Base-by-base conservation (phyloP, 805 yeast genomes). In the Candida rishiriensis region DNA sequence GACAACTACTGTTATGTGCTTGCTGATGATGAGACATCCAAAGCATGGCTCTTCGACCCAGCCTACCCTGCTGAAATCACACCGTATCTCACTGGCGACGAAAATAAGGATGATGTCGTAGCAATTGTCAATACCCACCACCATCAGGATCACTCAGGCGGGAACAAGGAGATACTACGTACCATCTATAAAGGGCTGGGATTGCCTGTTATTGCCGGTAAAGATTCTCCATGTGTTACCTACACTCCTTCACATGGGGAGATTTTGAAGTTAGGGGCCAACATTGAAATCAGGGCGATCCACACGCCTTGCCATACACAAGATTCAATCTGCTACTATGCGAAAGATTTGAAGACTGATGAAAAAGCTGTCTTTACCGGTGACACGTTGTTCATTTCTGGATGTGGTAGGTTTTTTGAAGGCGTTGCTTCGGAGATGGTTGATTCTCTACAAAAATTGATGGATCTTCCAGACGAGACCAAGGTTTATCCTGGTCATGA, bases 271-370 rank as follows among this genome's bases (percentile, higher is more conserved):
- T 66, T 89, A 46, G 96, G 97, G 3, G 68, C 72, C 34, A 63
- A 74, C 49, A 59, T 91, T 40, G 72, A 78, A 14, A 76, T 90
- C 40, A 80, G 83, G 2, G 95, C 97, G 1, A 70, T 91, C 34
- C 91, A 91, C 65, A 93, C 99, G 0, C 99, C 99, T 3, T 93
- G 99, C 61, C 99, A 93, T 64, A 93, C 99, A 0, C 93, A 85
- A 65, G 99, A 93, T 65, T 88, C 96, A 3, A 86, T 93, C 48
- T 91, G 98, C 60, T 93, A 88, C 65, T 85, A 65, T 55, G 88
- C 78, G 0, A 69, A 70, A 38, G 98, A 91, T 60, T 53, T 61
- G n/a, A 60, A 63, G 31, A 78, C 89, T 1, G 74, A 72, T 30
- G 79, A 88, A 53, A 72, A 71, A 50, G 89, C 85, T 3, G 89